These are phyloP conservation scores for Cercospora zeae-maydis DNA, from an alignment of 2,329 filamentous ascomycete genomes.

Conservation along the genomic window DNA sequence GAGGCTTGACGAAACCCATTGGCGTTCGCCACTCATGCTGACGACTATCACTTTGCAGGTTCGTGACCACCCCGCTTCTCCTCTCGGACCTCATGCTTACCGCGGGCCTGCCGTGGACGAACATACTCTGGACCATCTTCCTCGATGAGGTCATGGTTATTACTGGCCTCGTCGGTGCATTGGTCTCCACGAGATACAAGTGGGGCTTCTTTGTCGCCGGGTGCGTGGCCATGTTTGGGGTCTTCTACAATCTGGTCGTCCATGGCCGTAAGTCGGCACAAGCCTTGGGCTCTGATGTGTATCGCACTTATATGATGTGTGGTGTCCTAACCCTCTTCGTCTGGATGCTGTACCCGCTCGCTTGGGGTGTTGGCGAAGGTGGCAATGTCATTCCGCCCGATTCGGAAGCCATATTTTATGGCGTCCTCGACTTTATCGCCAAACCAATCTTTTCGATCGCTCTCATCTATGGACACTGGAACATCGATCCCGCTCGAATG, in stretches of 20 bases:
- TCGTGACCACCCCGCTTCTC: constrained; percentile 58
- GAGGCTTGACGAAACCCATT: constrained; percentile 6
- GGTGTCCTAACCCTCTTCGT: constrained; percentile 53
- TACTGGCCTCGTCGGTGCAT: constrained; percentile 58
- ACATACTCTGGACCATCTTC: constrained; percentile 58
- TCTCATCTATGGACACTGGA: constrained; percentile 57
- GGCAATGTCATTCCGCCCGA: constrained; percentile 62
- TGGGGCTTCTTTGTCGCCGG: constrained; percentile 45
- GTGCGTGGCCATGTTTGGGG: constrained; percentile 49
- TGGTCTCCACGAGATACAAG: constrained; percentile 58
- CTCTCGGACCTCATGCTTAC: constrained; percentile 59
- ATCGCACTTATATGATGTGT: constrained; percentile 49
- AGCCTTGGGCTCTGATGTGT: constrained; percentile 49
- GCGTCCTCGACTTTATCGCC: constrained; percentile 59
- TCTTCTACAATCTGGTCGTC: constrained; percentile 46
- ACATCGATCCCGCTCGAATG: constrained; percentile 54
- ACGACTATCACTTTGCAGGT: constrained; percentile 19
- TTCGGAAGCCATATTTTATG: constrained; percentile 63
- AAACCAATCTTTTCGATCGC: constrained; percentile 59
- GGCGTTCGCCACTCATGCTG: not conserved
- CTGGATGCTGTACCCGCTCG: constrained; percentile 60
- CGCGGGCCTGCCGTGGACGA: constrained; percentile 59
- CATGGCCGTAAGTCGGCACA: constrained; percentile 53
- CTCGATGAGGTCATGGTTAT: constrained; percentile 62
- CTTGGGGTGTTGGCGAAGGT: constrained; percentile 59